Percentiles rank a stretch among this genome's conserved stretches.
Evolutionary conservation across 345 rosid species (phyloP).

Genomic region (Passiflora organensis): DNA sequence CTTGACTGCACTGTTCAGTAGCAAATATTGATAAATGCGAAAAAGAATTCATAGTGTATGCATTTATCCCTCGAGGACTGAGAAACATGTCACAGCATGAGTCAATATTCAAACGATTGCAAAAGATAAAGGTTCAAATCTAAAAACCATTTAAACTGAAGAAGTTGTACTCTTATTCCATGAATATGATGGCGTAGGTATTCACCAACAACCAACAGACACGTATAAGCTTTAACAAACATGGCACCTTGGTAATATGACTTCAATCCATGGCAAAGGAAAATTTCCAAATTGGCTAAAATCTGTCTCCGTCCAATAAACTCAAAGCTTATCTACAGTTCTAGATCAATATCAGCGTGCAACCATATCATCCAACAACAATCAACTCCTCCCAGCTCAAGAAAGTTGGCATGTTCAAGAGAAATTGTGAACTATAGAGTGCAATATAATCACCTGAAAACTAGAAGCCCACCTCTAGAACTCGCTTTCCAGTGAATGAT

Average conservation of each 20-base stretch:
- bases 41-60: neutral
- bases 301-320: too few relatives aligned
- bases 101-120: too few relatives aligned
- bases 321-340: too few relatives aligned
- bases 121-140: too few relatives aligned
- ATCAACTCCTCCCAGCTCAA: neutral
- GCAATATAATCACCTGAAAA: slow-evolving; percentile 22
- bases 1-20: neutral
- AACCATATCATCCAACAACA: neutral
- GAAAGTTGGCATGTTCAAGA: neutral
- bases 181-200: too few relatives aligned
- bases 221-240: neutral
- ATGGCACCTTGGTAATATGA: neutral
- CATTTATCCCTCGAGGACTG: too few relatives aligned
- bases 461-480: slow-evolving; percentile 65
- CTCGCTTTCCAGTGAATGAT: slow-evolving; percentile 56
- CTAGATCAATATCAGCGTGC: too few relatives aligned
- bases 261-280: neutral
- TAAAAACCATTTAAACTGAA: too few relatives aligned
- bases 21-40: neutral
- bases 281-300: too few relatives aligned
- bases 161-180: too few relatives aligned
- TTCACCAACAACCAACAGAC: too few relatives aligned
- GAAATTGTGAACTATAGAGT: neutral
- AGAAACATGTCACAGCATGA: too few relatives aligned